These are phyloP conservation scores for Debaryomycetaceae sp. DNA, from an alignment of 1,139 yeast genomes.

Conservation along the genomic window DNA sequence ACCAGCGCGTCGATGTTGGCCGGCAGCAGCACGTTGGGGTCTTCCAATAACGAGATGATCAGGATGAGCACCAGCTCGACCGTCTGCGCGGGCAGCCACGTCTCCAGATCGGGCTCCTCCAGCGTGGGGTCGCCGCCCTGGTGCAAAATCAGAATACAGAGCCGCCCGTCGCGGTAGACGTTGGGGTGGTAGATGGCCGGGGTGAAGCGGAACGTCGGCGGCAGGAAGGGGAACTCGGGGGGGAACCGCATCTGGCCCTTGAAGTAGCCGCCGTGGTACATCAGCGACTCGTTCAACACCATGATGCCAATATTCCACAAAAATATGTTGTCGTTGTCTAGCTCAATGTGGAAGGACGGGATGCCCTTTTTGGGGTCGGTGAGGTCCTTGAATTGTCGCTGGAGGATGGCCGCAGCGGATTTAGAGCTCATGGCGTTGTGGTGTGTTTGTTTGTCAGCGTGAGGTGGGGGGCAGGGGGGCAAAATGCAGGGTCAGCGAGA, in stretches of 20 bases:
- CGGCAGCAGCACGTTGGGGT: conserved; percentile 89
- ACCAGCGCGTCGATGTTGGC: conserved; percentile 97
- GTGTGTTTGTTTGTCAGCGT: no score
- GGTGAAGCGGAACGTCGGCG: conserved; percentile 90
- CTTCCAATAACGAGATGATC: conserved; percentile 84
- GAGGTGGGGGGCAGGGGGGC: no score
- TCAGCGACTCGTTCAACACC: conserved; percentile 85
- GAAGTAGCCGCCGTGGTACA: conserved; percentile 94
- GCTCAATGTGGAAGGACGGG: conserved; percentile 83
- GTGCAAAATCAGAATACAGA: conserved; percentile 89
- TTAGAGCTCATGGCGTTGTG: conserved; percentile 44
- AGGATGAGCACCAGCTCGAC: conserved; percentile 89
- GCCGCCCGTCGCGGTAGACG: conserved; percentile 87
- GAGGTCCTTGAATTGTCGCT: conserved; percentile 91
- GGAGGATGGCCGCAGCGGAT: conserved; percentile 71
- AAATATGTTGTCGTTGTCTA: conserved; percentile 87
- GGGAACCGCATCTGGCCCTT: conserved; percentile 95
- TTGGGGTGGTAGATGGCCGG: conserved; percentile 95
- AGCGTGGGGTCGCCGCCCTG: conserved; percentile 84
- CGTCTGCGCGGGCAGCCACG: conserved; percentile 96
- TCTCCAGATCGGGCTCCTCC: conserved; percentile 88
- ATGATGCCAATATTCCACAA: conserved; percentile 92
- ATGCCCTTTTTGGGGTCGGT: conserved; percentile 91
- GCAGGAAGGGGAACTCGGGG: conserved; percentile 82
- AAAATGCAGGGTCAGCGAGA: no score